Conservation (phyloP, 306 rosid species). For the Myrica gale region DNA sequence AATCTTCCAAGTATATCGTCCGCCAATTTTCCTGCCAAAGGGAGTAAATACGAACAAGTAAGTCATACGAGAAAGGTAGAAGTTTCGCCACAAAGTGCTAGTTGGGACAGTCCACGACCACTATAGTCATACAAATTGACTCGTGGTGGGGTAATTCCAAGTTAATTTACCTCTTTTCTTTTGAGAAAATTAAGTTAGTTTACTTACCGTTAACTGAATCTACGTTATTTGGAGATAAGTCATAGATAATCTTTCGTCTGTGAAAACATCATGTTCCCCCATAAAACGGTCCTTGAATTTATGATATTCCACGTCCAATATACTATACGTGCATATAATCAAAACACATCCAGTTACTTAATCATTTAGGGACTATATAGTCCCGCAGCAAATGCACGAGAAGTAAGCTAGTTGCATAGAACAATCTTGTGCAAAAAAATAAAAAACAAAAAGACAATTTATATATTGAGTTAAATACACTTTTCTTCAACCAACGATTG, state of each 20-base stretch:
- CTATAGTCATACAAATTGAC: neutral
- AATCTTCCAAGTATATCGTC: slow-evolving; percentile 30
- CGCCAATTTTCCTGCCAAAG: slow-evolving; percentile 23
- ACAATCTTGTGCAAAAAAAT: neutral
- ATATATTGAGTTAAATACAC: neutral
- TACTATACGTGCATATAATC: slow-evolving; percentile 16
- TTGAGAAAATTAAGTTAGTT: neutral
- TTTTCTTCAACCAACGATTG: no score
- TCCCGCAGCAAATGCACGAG: no score
- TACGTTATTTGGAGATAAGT: slow-evolving; percentile 34
- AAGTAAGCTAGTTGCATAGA: no score
- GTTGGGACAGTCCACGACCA: no score
- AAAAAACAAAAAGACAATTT: no score
- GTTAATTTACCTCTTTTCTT: neutral
- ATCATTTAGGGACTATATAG: no score
- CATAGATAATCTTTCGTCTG: slow-evolving; percentile 65
- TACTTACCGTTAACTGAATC: slow-evolving; percentile 9
- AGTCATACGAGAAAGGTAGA: neutral
- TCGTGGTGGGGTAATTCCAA: neutral
- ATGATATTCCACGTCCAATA: slow-evolving; percentile 36
- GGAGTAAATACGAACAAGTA: neutral
- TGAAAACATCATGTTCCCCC: slow-evolving; percentile 59
- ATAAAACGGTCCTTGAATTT: slow-evolving; percentile 55
- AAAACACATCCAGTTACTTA: neutral
- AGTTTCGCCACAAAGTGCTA: neutral